Base-by-base conservation (phyloP, 2,329 filamentous ascomycete species). In the Xylaria hypoxylon region DNA sequence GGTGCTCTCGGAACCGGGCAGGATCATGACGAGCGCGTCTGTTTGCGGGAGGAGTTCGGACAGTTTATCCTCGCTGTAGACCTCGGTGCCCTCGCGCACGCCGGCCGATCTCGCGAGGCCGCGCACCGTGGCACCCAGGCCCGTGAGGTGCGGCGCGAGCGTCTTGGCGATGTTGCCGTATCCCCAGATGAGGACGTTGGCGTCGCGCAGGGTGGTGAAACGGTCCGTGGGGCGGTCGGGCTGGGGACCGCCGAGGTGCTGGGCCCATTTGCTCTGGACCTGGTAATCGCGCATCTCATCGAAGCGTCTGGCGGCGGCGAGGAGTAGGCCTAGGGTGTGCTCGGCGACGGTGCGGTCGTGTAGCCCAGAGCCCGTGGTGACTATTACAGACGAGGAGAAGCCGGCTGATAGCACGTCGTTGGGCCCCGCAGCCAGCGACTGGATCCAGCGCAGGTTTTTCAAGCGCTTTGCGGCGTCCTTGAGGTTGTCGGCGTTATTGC, bases 21-120 rank as follows among this genome's bases (percentile, higher is more conserved):
- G 80, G 68, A 90, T 90, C 88, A 90, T 89, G 71, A 90, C 87
- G n/a, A 90, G 80, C 0, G 87, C 88, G 72, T 90, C 88, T 0
- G 87, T 89, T 74, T 83, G 73, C 35, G 83, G 79, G 40, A 90
- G 80, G 35, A 89, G 76, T 68, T 85, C 79, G 4, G 82, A 67
- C 48, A 90, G 80, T 50, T 78, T 79, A 62, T 87, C 84, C 75
- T 90, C 87, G 58, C 72, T 76, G 76, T 82, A 85, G 61, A 90
- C 84, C 80, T 89, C 81, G 48, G 86, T 79, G 17, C 88, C 88
- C 64, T 85, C 77, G 52, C 89, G 81, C 15, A 90, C 85, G 8
- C 89, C 88, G 0, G 82, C 72, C 8, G 74, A 75, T 13, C 88
- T 81, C 13, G 89, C 89, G 1, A 91, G 76, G 58, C 89, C 89